Evolutionary conservation across 129 eudicot genomes (phyloP).

Genomic region (Artemisia annua): DNA sequence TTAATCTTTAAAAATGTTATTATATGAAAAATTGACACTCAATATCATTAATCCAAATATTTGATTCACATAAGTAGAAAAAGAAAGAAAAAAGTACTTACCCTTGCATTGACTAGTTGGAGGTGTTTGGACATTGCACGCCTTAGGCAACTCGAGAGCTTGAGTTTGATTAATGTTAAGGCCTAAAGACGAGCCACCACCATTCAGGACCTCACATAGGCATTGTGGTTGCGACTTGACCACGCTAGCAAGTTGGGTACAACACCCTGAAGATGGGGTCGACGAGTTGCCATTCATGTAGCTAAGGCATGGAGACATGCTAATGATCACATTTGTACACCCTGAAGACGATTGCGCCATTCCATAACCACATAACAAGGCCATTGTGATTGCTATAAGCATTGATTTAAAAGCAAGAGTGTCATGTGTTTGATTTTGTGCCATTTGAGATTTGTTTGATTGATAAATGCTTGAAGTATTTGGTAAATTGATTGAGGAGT

Average conservation of each 20-base stretch:
- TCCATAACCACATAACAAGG: conserved; percentile 42
- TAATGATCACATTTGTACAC: conserved; percentile 60
- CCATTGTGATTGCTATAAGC: conserved; percentile 28
- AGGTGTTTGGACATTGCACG: conserved; percentile 71
- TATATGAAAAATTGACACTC: no score
- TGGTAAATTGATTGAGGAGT: conserved; percentile 10
- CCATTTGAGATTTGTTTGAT: conserved; percentile 24
- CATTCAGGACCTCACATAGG: conserved; percentile 57
- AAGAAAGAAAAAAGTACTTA: conserved; percentile 12
- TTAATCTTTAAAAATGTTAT: not conserved
- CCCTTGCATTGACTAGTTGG: conserved; percentile 60
- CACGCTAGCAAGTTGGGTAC: conserved; percentile 59
- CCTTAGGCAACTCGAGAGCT: conserved; percentile 60
- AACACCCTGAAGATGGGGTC: conserved; percentile 54
- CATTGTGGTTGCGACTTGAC: conserved; percentile 65
- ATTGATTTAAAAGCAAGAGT: conserved; percentile 11
- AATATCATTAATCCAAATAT: not conserved
- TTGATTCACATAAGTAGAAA: not conserved
- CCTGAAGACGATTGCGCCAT: conserved; percentile 58
- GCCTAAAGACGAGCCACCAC: conserved; percentile 60
- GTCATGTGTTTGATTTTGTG: conserved; percentile 13
- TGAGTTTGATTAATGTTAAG: conserved; percentile 67
- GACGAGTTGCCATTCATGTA: conserved; percentile 64
- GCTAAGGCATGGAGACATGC: conserved; percentile 75
- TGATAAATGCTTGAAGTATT: conserved; percentile 5